A percentile compares a stretch with the other conserved stretches of the same genome.
Conservation (phyloP, 164 flowering plant genomes). For the Nymphaea thermarum region DNA sequence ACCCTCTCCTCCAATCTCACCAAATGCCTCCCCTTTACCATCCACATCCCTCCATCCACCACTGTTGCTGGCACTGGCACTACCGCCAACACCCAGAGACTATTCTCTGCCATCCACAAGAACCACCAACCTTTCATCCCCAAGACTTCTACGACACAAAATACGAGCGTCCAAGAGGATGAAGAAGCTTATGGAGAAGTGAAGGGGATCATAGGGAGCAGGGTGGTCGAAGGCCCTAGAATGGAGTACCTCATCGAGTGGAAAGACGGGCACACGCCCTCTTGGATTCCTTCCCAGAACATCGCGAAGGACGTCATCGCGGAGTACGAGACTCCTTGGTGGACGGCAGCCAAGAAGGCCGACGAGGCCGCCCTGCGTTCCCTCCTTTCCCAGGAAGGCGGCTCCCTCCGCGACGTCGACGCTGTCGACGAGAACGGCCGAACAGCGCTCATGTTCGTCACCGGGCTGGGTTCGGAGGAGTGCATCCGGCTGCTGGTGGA, state of each 20-base stretch:
- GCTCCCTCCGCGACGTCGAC: conserved; percentile 47
- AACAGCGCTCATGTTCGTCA: conserved; percentile 71
- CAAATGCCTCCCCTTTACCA: conserved; percentile 6
- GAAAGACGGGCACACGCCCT: conserved; percentile 83
- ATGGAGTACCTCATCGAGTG: conserved; percentile 92
- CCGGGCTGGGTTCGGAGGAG: conserved; percentile 78
- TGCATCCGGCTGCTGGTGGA: conserved; percentile 46
- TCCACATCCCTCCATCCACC: not conserved
- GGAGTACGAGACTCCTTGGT: conserved; percentile 92
- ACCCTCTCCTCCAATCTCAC: conserved; percentile 4
- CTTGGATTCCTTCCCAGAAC: conserved; percentile 72
- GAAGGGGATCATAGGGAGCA: conserved; percentile 64
- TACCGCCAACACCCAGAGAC: not conserved
- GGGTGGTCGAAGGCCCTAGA: conserved; percentile 17
- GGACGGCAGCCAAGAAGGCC: conserved; percentile 93
- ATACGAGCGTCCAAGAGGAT: conserved; percentile 10
- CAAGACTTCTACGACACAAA: conserved; percentile 7
- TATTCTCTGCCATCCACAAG: not conserved
- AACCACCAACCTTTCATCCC: conserved; percentile 7
- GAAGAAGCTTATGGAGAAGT: conserved; percentile 84
- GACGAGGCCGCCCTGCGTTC: conserved; percentile 39
- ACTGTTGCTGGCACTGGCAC: conserved; percentile 8
- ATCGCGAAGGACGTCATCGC: conserved; percentile 76
- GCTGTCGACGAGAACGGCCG: conserved; percentile 79
- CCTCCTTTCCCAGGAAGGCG: conserved; percentile 18